These are phyloP conservation scores for Lepiota brunneoincarnata DNA, from an alignment of 768 basidiomycete species.

Conservation along the genomic window DNA sequence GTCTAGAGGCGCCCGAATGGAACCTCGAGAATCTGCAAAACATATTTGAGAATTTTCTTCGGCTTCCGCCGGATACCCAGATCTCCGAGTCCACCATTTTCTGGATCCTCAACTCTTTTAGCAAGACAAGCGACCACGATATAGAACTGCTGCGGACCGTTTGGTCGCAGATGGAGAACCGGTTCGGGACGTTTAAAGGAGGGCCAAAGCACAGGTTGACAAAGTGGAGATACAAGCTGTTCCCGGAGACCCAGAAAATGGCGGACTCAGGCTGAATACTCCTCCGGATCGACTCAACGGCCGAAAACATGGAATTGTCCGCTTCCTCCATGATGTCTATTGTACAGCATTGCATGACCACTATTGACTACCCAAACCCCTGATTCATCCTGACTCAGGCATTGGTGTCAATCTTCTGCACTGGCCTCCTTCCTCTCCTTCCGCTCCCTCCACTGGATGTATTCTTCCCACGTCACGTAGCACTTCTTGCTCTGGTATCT, in stretches of 20 bases:
- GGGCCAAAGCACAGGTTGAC: conserved; percentile 43
- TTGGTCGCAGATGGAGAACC: conserved; percentile 53
- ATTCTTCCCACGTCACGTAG: conserved; percentile 73
- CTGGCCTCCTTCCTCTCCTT: conserved; percentile 23
- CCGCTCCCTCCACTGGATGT: conserved; percentile 65
- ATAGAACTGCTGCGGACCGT: conserved; percentile 46
- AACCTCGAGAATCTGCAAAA: conserved; percentile 50
- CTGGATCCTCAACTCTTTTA: conserved; percentile 69
- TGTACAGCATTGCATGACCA: conserved; percentile 8
- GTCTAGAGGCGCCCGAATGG: conserved; percentile 42
- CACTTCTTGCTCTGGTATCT: conserved; percentile 80
- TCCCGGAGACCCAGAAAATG: conserved; percentile 19
- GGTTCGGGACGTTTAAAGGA: conserved; percentile 45
- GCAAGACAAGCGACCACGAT: conserved; percentile 55
- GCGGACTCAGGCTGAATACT: background rate
- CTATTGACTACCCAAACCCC: background rate
- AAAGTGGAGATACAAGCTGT: conserved; percentile 35
- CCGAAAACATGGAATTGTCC: background rate
- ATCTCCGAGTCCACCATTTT: conserved; percentile 50
- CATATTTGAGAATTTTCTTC: conserved; percentile 62
- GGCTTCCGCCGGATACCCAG: conserved; percentile 41
- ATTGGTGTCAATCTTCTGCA: background rate
- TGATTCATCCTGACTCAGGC: background rate
- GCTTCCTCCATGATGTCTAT: conserved; percentile 2
- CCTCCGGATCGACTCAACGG: background rate